phyloP scores from a whole-genome alignment of 1,139 yeast genomes.

The Kodamaea arcana region DNA sequence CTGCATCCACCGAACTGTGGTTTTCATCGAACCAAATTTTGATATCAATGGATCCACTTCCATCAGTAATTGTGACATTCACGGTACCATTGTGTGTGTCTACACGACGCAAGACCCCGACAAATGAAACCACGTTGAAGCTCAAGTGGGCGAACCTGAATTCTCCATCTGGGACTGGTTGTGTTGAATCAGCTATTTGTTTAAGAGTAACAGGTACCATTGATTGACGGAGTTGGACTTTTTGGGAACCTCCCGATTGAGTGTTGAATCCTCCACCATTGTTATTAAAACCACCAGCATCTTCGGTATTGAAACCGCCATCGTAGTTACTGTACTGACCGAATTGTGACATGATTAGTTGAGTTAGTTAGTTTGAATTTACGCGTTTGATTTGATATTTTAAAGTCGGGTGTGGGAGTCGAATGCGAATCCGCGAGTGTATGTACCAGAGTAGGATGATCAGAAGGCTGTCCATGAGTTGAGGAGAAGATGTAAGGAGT shows the following conservation, averaged over 20 bases:
- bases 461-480: no score
- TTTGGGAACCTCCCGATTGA: conserved; percentile 23
- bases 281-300: conserved; percentile 14
- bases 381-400: no score
- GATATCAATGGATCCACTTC: conserved; percentile 73
- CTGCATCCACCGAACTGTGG: conserved; percentile 27
- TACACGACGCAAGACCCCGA: conserved; percentile 63
- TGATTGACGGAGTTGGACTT: conserved; percentile 37
- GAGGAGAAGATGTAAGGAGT: no score
- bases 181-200: conserved; percentile 66
- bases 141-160: conserved; percentile 61
- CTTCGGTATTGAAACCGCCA: conserved; percentile 28
- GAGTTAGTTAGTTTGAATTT: background rate
- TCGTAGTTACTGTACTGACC: conserved; percentile 12
- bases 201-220: conserved; percentile 83
- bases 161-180: conserved; percentile 71
- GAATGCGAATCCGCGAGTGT: no score
- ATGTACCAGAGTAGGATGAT: no score
- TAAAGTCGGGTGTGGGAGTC: background rate
- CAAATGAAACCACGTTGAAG: conserved; percentile 56
- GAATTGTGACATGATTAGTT: conserved; percentile 6
- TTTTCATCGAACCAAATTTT: conserved; percentile 66
- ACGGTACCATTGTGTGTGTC: conserved; percentile 53
- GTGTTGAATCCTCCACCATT: conserved; percentile 31
- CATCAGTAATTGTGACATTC: conserved; percentile 69